These are phyloP conservation scores for Lactarius evosmus DNA, from an alignment of 768 basidiomycete species.

Conservation along the genomic window DNA sequence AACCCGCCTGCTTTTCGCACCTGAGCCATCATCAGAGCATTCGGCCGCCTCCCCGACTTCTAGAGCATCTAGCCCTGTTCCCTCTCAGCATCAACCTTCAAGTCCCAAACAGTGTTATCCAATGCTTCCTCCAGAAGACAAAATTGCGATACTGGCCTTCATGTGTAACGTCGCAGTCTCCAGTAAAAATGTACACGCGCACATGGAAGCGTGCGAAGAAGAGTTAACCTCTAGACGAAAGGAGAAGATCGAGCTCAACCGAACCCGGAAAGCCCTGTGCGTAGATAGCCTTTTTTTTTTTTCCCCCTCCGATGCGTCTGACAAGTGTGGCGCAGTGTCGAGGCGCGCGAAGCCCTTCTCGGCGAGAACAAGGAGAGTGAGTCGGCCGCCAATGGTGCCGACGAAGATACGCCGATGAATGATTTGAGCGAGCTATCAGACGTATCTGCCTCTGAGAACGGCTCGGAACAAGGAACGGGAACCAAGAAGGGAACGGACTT, in stretches of 20 bases:
- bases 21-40: conserved; percentile 47
- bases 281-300: conserved; percentile 35
- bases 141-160: conserved; percentile 82
- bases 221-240: conserved; percentile 90
- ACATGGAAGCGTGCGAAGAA: conserved; percentile 89
- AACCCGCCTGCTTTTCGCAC: conserved; percentile 68
- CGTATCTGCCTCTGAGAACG: conserved; percentile 55
- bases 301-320: conserved; percentile 18
- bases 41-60: conserved; percentile 45
- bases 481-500: conserved; percentile 35
- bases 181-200: conserved; percentile 81
- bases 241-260: conserved; percentile 93
- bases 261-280: conserved; percentile 84
- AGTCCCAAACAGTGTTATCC: conserved; percentile 70
- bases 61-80: conserved; percentile 45
- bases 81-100: conserved; percentile 41
- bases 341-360: conserved; percentile 67
- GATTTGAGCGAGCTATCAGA: conserved; percentile 76
- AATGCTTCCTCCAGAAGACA: conserved; percentile 68
- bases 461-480: conserved; percentile 46
- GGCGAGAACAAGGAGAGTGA: conserved; percentile 50
- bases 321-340: conserved; percentile 44
- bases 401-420: conserved; percentile 58
- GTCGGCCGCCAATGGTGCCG: conserved; percentile 35
- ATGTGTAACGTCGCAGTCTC: conserved; percentile 88